Evolutionary conservation across 2,329 filamentous ascomycete genomes (phyloP).

Genomic region (Penicillium sp.): DNA sequence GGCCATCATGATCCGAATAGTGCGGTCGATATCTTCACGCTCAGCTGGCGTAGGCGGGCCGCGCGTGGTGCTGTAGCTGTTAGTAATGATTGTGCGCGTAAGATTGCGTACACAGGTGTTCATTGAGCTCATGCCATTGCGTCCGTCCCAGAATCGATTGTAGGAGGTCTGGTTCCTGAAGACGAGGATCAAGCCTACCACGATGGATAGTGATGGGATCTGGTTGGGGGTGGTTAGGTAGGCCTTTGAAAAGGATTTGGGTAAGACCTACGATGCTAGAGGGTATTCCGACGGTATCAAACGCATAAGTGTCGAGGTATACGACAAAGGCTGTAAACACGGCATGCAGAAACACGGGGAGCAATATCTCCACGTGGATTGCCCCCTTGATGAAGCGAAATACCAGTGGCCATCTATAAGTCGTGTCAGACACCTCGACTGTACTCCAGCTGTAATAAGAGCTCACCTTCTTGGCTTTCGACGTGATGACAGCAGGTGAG

Average conservation of each 20-base stretch:
- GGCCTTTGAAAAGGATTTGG: neutral
- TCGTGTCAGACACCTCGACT: neutral
- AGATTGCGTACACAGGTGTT: constrained; percentile 61
- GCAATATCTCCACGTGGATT: constrained; percentile 58
- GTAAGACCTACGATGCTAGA: constrained; percentile 51
- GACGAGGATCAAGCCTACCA: constrained; percentile 66
- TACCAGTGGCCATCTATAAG: constrained; percentile 58
- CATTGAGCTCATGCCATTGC: constrained; percentile 57
- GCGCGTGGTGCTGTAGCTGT: constrained; percentile 37
- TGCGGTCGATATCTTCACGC: constrained; percentile 57
- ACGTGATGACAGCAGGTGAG: constrained; percentile 32
- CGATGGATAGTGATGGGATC: constrained; percentile 63
- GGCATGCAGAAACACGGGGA: constrained; percentile 58
- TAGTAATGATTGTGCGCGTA: constrained; percentile 55
- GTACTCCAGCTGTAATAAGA: too few relatives aligned
- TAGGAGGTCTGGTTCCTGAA: constrained; percentile 65
- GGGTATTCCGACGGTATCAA: constrained; percentile 54
- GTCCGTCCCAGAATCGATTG: constrained; percentile 63
- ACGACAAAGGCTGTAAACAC: constrained; percentile 59
- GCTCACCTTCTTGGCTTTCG: constrained; percentile 32
- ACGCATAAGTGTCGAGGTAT: constrained; percentile 55
- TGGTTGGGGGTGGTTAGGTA: constrained; percentile 19
- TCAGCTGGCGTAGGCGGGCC: constrained; percentile 43
- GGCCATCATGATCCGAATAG: constrained; percentile 58
- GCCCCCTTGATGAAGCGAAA: constrained; percentile 64